phyloP scores from a whole-genome alignment of 805 yeast genomes.

The Peterozyma toletana region DNA sequence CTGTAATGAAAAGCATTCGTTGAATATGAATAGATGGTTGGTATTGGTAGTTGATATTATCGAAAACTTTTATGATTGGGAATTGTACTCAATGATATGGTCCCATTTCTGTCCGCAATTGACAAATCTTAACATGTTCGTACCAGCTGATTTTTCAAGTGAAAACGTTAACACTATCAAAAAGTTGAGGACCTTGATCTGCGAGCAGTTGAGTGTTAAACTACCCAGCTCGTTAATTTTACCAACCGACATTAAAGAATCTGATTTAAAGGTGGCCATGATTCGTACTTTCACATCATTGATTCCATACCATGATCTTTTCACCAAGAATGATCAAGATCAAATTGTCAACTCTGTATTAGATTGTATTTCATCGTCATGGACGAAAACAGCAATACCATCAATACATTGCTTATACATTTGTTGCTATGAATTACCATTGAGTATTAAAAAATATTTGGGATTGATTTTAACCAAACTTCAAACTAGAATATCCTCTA shows the following conservation, averaged over 20 bases:
- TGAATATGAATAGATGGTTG: slow-evolving; percentile 49
- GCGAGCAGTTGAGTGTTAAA: slow-evolving; percentile 51
- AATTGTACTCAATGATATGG: slow-evolving; percentile 55
- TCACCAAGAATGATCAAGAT: slow-evolving; percentile 55
- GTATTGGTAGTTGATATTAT: slow-evolving; percentile 39
- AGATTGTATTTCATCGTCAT: slow-evolving; percentile 50
- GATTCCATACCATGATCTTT: slow-evolving; percentile 49
- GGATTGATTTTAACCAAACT: slow-evolving; percentile 64
- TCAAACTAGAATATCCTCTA: slow-evolving; percentile 67
- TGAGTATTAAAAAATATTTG: slow-evolving; percentile 60
- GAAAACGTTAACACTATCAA: slow-evolving; percentile 23
- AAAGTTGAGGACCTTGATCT: slow-evolving; percentile 36
- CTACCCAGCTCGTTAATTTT: slow-evolving; percentile 33
- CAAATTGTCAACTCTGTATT: slow-evolving; percentile 53
- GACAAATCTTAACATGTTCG: slow-evolving; percentile 47
- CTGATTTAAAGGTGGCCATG: slow-evolving; percentile 60
- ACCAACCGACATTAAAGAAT: slow-evolving; percentile 39
- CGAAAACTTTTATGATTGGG: slow-evolving; percentile 59
- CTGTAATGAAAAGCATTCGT: background rate
- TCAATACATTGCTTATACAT: slow-evolving; percentile 69
- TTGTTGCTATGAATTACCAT: slow-evolving; percentile 77
- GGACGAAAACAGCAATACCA: slow-evolving; percentile 76
- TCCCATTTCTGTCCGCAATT: slow-evolving; percentile 69
- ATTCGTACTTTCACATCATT: slow-evolving; percentile 57
- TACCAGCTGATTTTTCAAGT: slow-evolving; percentile 21